Evolutionary conservation across 129 eudicot genomes (phyloP), one percentile per base, ranked within the genome.

Genomic region (Helichrysum umbraculigerum): DNA sequence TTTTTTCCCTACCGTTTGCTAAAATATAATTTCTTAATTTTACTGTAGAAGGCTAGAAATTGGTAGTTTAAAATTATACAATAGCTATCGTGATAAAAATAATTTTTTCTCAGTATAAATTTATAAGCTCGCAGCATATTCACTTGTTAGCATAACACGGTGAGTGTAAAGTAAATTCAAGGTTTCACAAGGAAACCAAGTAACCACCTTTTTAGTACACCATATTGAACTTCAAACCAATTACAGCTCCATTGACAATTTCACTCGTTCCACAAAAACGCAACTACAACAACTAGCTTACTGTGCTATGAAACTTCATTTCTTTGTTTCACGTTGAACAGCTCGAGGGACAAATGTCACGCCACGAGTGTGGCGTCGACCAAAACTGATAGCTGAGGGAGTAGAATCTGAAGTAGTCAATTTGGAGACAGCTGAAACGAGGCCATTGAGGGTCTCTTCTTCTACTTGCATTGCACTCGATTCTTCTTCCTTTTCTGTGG

Each of bases 311-410:
- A 10, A 10, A 39, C 39, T 51, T 66, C 71, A 66, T 66, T 74
- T 68, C 78, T 64, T 85, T 83, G 74, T 80, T 34, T 83, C 90
- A 54, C 81, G 91, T 32, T 80, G 91, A 79, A 88, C 84, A 68
- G 90, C 84, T 54, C 97, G 83, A 69, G 97, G 98, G 59, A 84
- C 91, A 57, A 93, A 93, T 4, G 96, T 39, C 68, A 93, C 78
- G n/a, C 97, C 98, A 50, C 96, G 96, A 52, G 82, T 78, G 44
- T 81, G 88, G 19, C 91, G 91, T 5, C 87, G 96, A 32, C 98
- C 98, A 79, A 93, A 93, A 87, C 97, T 88, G 69, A 93, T 56
- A 59, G 84, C 64, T 8, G 98, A 82, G 32, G 97, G 98, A 56
- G 91, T 80, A 44, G 82, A 80, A 73, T 93, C 91, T 0, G 91